phyloP scores from a whole-genome alignment of 495 filamentous ascomycete species.

The Thozetella sp. region DNA sequence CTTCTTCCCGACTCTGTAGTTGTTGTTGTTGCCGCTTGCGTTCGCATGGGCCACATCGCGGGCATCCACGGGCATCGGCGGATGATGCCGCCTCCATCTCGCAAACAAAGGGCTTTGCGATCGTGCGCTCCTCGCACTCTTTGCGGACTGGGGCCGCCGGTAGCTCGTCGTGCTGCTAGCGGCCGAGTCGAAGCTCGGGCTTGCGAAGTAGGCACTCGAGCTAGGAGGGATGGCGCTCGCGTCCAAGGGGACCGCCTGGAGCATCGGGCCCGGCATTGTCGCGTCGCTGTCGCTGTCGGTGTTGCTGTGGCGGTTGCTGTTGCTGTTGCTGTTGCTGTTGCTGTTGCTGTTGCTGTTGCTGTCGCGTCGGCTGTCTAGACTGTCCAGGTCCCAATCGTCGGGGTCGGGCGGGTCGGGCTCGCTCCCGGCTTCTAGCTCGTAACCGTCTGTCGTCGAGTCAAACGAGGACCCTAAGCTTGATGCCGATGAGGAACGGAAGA shows the following conservation, averaged over 20 bases:
- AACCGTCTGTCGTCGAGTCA: not conserved
- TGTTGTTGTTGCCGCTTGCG: slow-evolving; percentile 11
- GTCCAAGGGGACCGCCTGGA: slow-evolving; percentile 11
- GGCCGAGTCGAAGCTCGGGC: slow-evolving; percentile 1
- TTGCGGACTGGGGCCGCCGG: slow-evolving; percentile 22
- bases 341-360: not conserved
- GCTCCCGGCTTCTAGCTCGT: not conserved
- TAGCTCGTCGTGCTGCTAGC: slow-evolving; percentile 10
- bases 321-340: not conserved
- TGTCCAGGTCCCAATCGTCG: not conserved
- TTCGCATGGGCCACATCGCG: not conserved
- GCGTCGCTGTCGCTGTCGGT: slow-evolving; percentile 7
- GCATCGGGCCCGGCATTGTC: slow-evolving; percentile 24
- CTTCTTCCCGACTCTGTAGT: not conserved
- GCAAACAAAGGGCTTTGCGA: slow-evolving; percentile 26
- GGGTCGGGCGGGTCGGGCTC: not conserved
- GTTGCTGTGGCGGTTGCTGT: slow-evolving; percentile 7
- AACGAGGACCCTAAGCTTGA: slow-evolving; percentile 18
- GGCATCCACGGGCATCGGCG: slow-evolving; percentile 3
- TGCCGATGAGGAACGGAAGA: slow-evolving; percentile 26
- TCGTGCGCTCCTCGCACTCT: slow-evolving; percentile 15
- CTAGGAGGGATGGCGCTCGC: slow-evolving; percentile 4
- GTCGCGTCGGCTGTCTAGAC: not conserved
- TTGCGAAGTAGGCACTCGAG: slow-evolving; percentile 14
- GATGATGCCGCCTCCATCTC: slow-evolving; percentile 27